Evolutionary conservation across 2,329 filamentous ascomycete genomes (phyloP).

Genomic region (Fonsecaea nubica): DNA sequence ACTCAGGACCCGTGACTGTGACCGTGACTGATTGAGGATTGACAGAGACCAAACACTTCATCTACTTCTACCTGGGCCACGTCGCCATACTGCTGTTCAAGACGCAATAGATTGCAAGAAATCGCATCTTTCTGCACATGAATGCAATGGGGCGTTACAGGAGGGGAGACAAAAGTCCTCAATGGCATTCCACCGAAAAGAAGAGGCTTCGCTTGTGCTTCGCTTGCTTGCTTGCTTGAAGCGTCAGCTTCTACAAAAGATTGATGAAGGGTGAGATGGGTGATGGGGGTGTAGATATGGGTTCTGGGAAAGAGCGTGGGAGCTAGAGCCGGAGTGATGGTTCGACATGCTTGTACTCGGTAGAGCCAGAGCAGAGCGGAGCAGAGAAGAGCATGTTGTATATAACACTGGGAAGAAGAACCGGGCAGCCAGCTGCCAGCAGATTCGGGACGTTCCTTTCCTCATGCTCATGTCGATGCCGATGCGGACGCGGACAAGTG

Average conservation of each 20-base stretch:
- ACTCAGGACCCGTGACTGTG: no score
- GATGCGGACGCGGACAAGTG: no score
- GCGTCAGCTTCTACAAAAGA: not conserved
- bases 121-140: not conserved
- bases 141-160: not conserved
- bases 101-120: constrained; percentile 70
- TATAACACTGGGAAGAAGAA: no score
- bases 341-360: not conserved
- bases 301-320: not conserved
- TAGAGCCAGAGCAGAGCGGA: no score
- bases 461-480: no score
- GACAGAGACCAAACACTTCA: constrained; percentile 98
- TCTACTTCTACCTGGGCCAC: constrained; percentile 99
- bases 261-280: no score
- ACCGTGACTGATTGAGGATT: not conserved
- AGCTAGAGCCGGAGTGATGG: not conserved
- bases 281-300: not conserved
- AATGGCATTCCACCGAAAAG: not conserved
- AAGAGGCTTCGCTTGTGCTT: no score
- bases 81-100: constrained; percentile 99
- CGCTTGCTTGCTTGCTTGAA: not conserved
- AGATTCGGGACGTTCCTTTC: no score
- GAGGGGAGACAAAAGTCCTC: not conserved
- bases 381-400: no score
- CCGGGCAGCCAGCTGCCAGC: no score